A percentile compares a stretch with the other conserved stretches of the same genome.
Conservation (phyloP, 352 stramenopile genomes). For the Phytophthora brassicae region DNA sequence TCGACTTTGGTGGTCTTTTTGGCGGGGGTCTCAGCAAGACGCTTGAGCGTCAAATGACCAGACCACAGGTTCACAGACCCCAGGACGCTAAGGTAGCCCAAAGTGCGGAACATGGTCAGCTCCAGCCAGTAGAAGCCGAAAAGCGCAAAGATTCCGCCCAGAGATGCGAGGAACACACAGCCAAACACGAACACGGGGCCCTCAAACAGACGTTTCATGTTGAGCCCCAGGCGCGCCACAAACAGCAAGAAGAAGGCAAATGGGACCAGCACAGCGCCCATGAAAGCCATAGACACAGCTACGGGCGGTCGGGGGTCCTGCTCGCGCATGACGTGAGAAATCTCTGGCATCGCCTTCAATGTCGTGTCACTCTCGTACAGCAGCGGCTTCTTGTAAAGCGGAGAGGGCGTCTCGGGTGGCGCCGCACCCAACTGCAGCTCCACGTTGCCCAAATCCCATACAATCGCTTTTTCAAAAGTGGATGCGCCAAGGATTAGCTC, state of each 20-base stretch:
- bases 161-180: conserved; percentile 69
- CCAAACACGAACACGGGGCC: conserved; percentile 68
- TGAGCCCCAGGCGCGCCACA: conserved; percentile 56
- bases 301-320: conserved; percentile 71
- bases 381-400: conserved; percentile 86
- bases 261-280: conserved; percentile 56
- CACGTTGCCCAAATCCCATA: conserved; percentile 70
- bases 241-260: conserved; percentile 68
- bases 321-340: conserved; percentile 84
- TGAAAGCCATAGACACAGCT: conserved; percentile 70
- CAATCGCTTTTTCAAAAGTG: conserved; percentile 77
- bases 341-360: conserved; percentile 83
- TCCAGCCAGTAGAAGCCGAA: conserved; percentile 88
- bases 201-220: conserved; percentile 71
- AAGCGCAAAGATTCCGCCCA: conserved; percentile 74
- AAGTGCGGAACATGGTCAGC: conserved; percentile 87
- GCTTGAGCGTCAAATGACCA: conserved; percentile 80
- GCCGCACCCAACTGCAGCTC: conserved; percentile 66
- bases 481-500: conserved; percentile 78
- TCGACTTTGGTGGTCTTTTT: conserved; percentile 66
- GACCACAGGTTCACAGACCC: conserved; percentile 58
- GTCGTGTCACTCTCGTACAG: conserved; percentile 88
- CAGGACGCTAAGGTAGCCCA: conserved; percentile 73
- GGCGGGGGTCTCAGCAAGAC: conserved; percentile 45
- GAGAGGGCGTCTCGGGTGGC: conserved; percentile 61